Percentiles rank a stretch among this genome's conserved stretches.
Evolutionary conservation across 2,329 filamentous ascomycete species (phyloP).

Genomic region (Diaporthe australafricana): DNA sequence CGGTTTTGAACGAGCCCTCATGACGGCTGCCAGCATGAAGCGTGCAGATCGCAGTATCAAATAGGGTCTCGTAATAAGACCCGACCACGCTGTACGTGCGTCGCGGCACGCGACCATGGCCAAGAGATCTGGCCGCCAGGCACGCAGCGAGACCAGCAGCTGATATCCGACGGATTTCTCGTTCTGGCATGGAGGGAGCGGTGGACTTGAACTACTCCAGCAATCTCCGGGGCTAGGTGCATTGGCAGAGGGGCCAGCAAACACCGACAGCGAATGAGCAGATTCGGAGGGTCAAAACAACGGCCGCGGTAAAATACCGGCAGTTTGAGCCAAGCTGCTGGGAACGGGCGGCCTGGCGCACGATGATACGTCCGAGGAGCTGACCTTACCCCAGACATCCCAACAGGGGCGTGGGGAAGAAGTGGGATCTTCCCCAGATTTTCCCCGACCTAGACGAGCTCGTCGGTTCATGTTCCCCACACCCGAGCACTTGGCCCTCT

Average conservation of each 20-base stretch:
- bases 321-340: conserved; percentile 1
- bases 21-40: not conserved
- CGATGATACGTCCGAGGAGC: not conserved
- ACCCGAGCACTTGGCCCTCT: not conserved
- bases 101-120: conserved; percentile 15
- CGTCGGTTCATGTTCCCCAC: not conserved
- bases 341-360: not conserved
- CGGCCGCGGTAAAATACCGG: conserved; percentile 12
- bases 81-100: not conserved
- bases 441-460: not conserved
- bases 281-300: not conserved
- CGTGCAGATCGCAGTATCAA: not conserved
- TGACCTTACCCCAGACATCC: conserved; percentile 7
- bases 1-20: no score
- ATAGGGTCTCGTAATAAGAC: not conserved
- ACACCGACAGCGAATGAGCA: not conserved
- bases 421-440: conserved; percentile 18
- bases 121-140: not conserved
- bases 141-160: not conserved
- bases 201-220: not conserved
- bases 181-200: not conserved
- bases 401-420: not conserved
- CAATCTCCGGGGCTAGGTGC: conserved; percentile 4
- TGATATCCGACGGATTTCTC: conserved; percentile 18
- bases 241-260: conserved; percentile 4